Base-by-base conservation (phyloP, 805 yeast species). In the Ogataea pilisensis region DNA sequence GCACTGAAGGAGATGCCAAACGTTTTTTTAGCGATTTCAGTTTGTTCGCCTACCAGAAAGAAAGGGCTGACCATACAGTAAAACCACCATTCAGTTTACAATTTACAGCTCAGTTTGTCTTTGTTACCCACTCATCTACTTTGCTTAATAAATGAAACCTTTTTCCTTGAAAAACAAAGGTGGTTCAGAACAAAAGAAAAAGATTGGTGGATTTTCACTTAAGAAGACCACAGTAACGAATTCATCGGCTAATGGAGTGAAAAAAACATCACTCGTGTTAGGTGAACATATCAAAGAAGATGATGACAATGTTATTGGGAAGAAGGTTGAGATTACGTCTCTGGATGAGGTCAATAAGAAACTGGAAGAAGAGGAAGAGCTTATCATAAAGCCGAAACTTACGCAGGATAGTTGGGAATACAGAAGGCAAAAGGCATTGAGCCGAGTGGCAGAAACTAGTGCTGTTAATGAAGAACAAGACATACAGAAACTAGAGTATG, bases 151-250 rank as follows among this genome's bases (percentile, higher is more conserved):
- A 16, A 64, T 64, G 70, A 66, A 61, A 41, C 64, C 65, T 22
- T 68, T 69, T 51, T 63, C 72, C 0, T 40, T 68, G 36, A 68
- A 68, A 52, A 61, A 60, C 37, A 54, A 55, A 12, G 53, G 42
- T 2, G 29, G 22, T 13, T 33, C 31, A 3, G 45, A 24, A 6
- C 21, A 44, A 3, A 33, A 44, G 35, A 54, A 54, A 37, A 45
- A 55, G 22, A 40, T 61, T 16, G 57, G 55, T 14, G 67, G 64
- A 8, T 65, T 67, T 35, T 57, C 67, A 0, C 30, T 66, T 35
- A 64, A 59, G 48, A 54, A 54, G 32, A 44, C 26, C 26, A 16
- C 35, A 28, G 41, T 33, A n/a, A 8, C 19, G 19, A 14, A 14
- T 17, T 24, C 20, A 31, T 34, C 19, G 26, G 8, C 14, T 12